A percentile compares a stretch with the other conserved stretches of the same genome.
Conservation (phyloP, 768 basidiomycete genomes). For the Lyophyllum decastes region DNA sequence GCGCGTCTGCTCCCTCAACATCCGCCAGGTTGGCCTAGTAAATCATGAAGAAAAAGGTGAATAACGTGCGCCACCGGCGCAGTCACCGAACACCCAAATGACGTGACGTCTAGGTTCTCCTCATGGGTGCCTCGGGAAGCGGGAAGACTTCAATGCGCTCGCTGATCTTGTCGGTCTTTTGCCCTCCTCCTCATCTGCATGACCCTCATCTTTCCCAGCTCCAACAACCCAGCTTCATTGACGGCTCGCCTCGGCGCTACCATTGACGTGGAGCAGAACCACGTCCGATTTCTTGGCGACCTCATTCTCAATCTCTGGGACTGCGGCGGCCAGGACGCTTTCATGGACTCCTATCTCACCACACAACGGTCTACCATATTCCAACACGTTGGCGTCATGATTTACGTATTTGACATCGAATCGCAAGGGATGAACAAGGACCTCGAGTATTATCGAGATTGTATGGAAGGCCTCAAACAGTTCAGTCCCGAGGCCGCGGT, state of each 20-base stretch:
- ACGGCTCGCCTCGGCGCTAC: constrained; percentile 93
- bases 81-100: constrained; percentile 14
- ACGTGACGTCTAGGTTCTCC: constrained; percentile 68
- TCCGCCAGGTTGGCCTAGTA: constrained; percentile 10
- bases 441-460: constrained; percentile 89
- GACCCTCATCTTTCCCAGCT: constrained; percentile 46
- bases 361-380: constrained; percentile 94
- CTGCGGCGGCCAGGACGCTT: constrained; percentile 97
- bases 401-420: constrained; percentile 98
- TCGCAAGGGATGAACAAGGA: constrained; percentile 84
- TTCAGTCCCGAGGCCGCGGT: constrained; percentile 83
- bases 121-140: constrained; percentile 97
- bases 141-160: constrained; percentile 98
- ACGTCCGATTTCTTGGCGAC: constrained; percentile 95
- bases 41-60: constrained; percentile 66
- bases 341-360: constrained; percentile 96
- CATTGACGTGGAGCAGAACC: constrained; percentile 97
- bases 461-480: constrained; percentile 78
- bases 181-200: neutral
- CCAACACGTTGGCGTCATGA: constrained; percentile 94
- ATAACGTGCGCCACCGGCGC: constrained; percentile 14
- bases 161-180: constrained; percentile 86
- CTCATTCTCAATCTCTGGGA: constrained; percentile 98
- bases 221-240: constrained; percentile 91
- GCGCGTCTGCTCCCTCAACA: constrained; percentile 6